These are phyloP conservation scores for Spiromyces aspiralis DNA, from an alignment of 371 early-diverging fungal species.

Conservation along the genomic window DNA sequence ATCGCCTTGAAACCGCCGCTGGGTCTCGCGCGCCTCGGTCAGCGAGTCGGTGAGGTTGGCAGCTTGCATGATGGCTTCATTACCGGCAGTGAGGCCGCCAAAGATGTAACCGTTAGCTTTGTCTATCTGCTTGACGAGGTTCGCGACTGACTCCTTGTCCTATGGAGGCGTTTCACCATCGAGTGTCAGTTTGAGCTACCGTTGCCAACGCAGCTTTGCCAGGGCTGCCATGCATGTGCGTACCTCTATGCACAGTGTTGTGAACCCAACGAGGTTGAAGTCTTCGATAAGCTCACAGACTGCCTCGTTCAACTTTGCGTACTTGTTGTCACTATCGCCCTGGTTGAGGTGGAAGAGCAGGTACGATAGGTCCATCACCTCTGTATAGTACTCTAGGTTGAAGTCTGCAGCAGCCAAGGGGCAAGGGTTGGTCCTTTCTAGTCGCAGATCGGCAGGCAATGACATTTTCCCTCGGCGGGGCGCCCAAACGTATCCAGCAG, in stretches of 20 bases:
- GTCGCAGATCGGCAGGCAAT: too few relatives aligned
- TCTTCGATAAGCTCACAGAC: slow-evolving; percentile 82
- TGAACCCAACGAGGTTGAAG: slow-evolving; percentile 76
- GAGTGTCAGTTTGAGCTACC: background rate
- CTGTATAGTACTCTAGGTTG: slow-evolving; percentile 84
- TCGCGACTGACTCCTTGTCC: slow-evolving; percentile 69
- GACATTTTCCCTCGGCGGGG: too few relatives aligned
- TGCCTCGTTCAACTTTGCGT: slow-evolving; percentile 54
- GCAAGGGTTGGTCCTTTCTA: too few relatives aligned
- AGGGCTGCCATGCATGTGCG: slow-evolving; percentile 5
- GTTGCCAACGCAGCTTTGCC: background rate
- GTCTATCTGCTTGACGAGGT: slow-evolving; percentile 62
- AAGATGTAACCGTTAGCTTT: slow-evolving; percentile 86
- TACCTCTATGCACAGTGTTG: slow-evolving; percentile 61
- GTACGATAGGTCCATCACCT: slow-evolving; percentile 77
- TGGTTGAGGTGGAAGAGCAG: slow-evolving; percentile 51
- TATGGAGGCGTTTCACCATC: slow-evolving; percentile 4
- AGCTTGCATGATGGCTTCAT: slow-evolving; percentile 49
- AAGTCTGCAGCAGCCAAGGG: slow-evolving; percentile 33
- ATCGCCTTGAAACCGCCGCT: slow-evolving; percentile 11
- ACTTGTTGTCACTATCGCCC: slow-evolving; percentile 35
- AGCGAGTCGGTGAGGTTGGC: slow-evolving; percentile 20
- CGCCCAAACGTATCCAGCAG: too few relatives aligned
- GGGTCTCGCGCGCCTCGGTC: slow-evolving; percentile 20
- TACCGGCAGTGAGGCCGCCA: slow-evolving; percentile 63